phyloP scores from a whole-genome alignment of 129 eudicot genomes.

The Heracleum sosnowskyi region DNA sequence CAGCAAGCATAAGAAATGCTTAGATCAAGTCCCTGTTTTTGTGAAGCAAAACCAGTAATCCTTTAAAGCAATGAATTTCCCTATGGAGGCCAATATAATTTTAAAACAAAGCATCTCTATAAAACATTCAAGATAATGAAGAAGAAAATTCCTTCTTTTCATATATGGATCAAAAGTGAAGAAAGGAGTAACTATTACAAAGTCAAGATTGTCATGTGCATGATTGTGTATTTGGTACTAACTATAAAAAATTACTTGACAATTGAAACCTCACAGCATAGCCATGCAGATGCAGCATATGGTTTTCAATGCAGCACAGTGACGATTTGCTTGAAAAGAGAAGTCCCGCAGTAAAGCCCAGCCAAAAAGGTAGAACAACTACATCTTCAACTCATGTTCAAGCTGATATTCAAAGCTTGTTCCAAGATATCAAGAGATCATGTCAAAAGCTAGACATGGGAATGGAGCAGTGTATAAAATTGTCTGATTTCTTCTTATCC shows the following conservation, averaged over 20 bases:
- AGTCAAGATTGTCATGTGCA: constrained; percentile 18
- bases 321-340: constrained; percentile 14
- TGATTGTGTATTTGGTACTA: constrained; percentile 21
- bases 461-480: background rate
- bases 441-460: constrained; percentile 2
- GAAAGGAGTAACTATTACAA: constrained; percentile 13
- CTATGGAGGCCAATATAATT: background rate
- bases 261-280: constrained; percentile 26
- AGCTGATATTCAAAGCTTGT: constrained; percentile 23
- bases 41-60: background rate
- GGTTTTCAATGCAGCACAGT: constrained; percentile 13
- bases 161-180: constrained; percentile 1
- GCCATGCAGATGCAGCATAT: constrained; percentile 1
- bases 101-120: background rate
- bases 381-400: constrained; percentile 19
- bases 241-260: constrained; percentile 29
- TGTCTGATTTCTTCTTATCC: background rate
- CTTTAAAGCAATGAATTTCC: background rate
- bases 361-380: constrained; percentile 25
- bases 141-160: background rate
- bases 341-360: constrained; percentile 34
- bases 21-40: background rate
- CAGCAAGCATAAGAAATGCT: background rate
- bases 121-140: background rate
- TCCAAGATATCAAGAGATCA: constrained; percentile 18